Evolutionary conservation across 345 rosid genomes (phyloP).

Genomic region (Arabidopsis thaliana): TAIR10.1 NC_003070.9:18257001-18257500

Average conservation of each 20-base stretch:
- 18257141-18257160: slow-evolving; percentile 17
- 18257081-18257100: slow-evolving; percentile 14
- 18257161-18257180: slow-evolving; percentile 5
- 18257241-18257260: slow-evolving; percentile 68
- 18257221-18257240: slow-evolving; percentile 32
- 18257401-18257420: slow-evolving; percentile 97
- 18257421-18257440: slow-evolving; percentile 99
- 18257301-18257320: slow-evolving; percentile 65
- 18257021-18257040: slow-evolving; percentile 9
- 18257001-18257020: slow-evolving; percentile 2
- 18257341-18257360: slow-evolving; percentile 78
- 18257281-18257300: slow-evolving; percentile 81
- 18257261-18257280: slow-evolving; percentile 97
- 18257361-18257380: slow-evolving; percentile 83
- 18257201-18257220: not conserved
- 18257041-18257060: not conserved
- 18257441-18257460: slow-evolving; percentile 30
- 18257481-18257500: slow-evolving; percentile 7
- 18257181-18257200: slow-evolving; percentile 22
- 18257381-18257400: slow-evolving; percentile 92
- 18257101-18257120: slow-evolving; percentile 2
- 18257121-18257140: not conserved
- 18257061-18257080: slow-evolving; percentile 1
- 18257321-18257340: slow-evolving; percentile 89
- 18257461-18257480: slow-evolving; percentile 18